Evolutionary conservation across 2,329 filamentous ascomycete genomes (phyloP).

Genomic region (Epichloe sp.): DNA sequence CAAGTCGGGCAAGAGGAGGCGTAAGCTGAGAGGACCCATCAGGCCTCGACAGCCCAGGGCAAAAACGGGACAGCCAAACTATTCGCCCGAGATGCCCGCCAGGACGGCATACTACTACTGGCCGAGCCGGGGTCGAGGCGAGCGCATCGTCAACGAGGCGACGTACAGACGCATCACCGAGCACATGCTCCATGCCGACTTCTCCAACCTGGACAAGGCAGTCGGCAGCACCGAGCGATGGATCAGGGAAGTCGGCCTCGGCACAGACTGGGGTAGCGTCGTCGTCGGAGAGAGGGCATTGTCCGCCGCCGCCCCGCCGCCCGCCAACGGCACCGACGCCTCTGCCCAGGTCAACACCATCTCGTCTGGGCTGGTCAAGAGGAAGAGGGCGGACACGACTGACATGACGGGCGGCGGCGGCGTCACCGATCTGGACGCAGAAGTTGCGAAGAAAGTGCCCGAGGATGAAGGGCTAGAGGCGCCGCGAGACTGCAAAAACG

Average conservation of each 20-base stretch:
- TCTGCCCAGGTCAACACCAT: slow-evolving; percentile 29
- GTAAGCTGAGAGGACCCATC: slow-evolving; percentile 45
- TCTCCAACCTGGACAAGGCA: slow-evolving; percentile 51
- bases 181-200: slow-evolving; percentile 60
- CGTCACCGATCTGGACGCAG: slow-evolving; percentile 34
- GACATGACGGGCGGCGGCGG: slow-evolving; percentile 9
- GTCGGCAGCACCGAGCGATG: slow-evolving; percentile 54
- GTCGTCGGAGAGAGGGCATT: slow-evolving; percentile 31
- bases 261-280: slow-evolving; percentile 36
- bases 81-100: slow-evolving; percentile 35
- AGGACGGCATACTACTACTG: slow-evolving; percentile 52
- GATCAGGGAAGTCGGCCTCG: slow-evolving; percentile 51
- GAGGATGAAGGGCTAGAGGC: slow-evolving; percentile 23
- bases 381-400: slow-evolving; percentile 25
- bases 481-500: not conserved
- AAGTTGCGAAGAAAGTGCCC: slow-evolving; percentile 40
- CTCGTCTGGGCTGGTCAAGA: slow-evolving; percentile 34
- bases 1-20: slow-evolving; percentile 29
- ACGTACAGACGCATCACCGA: slow-evolving; percentile 57
- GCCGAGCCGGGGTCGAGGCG: slow-evolving; percentile 48
- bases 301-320: slow-evolving; percentile 1
- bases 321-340: slow-evolving; percentile 6
- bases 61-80: slow-evolving; percentile 43
- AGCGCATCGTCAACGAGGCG: slow-evolving; percentile 47
- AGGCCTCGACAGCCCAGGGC: slow-evolving; percentile 49